Evolutionary conservation across 192 early-diverging fungal species (phyloP), one percentile per base, ranked within the genome.

Genomic region (Pilobolus umbonatus): DNA sequence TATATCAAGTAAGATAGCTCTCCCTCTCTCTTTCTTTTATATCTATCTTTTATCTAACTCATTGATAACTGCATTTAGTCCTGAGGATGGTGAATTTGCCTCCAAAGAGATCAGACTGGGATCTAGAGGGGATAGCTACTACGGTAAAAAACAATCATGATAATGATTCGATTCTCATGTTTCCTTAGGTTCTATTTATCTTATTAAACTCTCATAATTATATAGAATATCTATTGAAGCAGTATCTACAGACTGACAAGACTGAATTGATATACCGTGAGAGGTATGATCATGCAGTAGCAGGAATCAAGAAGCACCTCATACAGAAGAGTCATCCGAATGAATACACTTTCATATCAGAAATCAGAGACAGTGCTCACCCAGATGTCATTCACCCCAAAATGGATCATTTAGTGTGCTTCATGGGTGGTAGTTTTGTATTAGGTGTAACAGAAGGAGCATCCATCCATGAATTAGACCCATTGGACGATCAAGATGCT

Each of bases 351-450:
- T 92, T 77, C 65, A 67, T 90, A 15, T 85, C 85, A n/a, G 89
- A 92, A 60, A 58, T 81, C 6, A 55, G 45, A 5, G 60, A 52
- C 31, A 55, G 63, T 50, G 11, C 58, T 11, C 28, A 52, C 5
- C 61, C 68, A n/a, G 5, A 39, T 17, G 22, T 42, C 1, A 55
- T 84, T 8, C 57, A 58, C 8, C 64, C 74, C 19, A 92, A 90
- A 62, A 94, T 96, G 92, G 91, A 96, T 70, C 95, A 98, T 59
- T 74, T 98, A 15, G 91, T 94, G 1, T 96, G 95, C 72, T 98
- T 95, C 72, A 75, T 92, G 17, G 90, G 89, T 10, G 93, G 90
- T 0, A 85, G 85, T 5, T 71, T 96, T 57, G 91, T 92, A 0
- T 71, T 95, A 10, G 82, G 84, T 11, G 89, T 84, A 0, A 88